phyloP scores from a whole-genome alignment of 441 rosid genomes.

The Erodium chrysanthum region DNA sequence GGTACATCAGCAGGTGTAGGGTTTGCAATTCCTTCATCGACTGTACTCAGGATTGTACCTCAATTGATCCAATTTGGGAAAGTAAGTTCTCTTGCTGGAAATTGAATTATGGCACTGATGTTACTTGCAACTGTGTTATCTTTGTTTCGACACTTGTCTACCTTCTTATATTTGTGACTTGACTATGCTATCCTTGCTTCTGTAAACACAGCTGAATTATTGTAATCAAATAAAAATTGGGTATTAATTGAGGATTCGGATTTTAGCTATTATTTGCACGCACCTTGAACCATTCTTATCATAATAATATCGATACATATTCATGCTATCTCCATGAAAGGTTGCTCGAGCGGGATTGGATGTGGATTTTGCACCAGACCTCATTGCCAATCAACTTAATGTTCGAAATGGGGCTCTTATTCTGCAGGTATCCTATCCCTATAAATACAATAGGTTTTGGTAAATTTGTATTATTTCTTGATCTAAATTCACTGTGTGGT shows the following conservation, averaged over 20 bases:
- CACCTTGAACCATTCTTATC: background rate
- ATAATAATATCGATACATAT: too few relatives aligned
- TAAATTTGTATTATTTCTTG: slow-evolving; percentile 1
- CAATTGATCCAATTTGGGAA: slow-evolving; percentile 74
- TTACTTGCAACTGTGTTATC: background rate
- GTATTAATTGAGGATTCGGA: background rate
- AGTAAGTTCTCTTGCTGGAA: slow-evolving; percentile 39
- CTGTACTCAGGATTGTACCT: slow-evolving; percentile 80
- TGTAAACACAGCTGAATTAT: background rate
- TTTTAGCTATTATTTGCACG: background rate
- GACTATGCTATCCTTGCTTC: background rate
- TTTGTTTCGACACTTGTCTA: background rate
- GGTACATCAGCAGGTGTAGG: slow-evolving; percentile 96
- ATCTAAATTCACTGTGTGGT: slow-evolving; percentile 4
- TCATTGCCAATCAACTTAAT: slow-evolving; percentile 77
- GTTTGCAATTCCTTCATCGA: slow-evolving; percentile 88
- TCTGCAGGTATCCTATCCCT: slow-evolving; percentile 40
- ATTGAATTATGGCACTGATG: background rate
- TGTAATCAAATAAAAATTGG: background rate
- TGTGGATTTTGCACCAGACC: slow-evolving; percentile 77
- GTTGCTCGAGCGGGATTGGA: slow-evolving; percentile 76
- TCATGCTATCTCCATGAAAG: slow-evolving; percentile 29
- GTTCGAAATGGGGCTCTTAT: slow-evolving; percentile 85
- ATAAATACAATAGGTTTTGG: background rate
- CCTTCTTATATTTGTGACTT: background rate